Evolutionary conservation across 345 rosid genomes (phyloP).

Genomic region (Lepidium sativum): DNA sequence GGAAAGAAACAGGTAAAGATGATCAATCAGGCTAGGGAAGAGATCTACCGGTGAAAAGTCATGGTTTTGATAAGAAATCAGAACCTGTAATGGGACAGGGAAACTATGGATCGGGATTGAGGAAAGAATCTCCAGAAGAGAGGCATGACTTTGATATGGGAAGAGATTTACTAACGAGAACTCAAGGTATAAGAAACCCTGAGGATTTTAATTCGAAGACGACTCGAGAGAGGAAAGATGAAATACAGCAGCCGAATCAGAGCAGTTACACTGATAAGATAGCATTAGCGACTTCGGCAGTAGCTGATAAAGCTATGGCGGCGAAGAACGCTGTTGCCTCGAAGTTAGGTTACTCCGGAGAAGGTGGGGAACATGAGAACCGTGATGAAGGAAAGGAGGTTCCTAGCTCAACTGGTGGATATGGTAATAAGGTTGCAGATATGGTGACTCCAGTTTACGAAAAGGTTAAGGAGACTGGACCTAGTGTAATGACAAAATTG

Average conservation of each 20-base stretch:
- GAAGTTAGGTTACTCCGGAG: slow-evolving; percentile 46
- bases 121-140: background rate
- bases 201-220: slow-evolving; percentile 5
- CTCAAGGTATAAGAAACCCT: slow-evolving; percentile 9
- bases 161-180: background rate
- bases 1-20: background rate
- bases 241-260: slow-evolving; percentile 15
- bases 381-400: background rate
- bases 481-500: slow-evolving; percentile 25
- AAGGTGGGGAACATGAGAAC: slow-evolving; percentile 1
- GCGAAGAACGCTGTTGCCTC: slow-evolving; percentile 48
- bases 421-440: slow-evolving; percentile 34
- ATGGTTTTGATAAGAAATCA: background rate
- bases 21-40: slow-evolving; percentile 2
- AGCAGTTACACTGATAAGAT: slow-evolving; percentile 39
- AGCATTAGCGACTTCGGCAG: slow-evolving; percentile 35
- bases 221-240: background rate
- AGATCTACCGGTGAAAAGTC: background rate
- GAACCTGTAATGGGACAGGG: background rate
- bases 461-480: slow-evolving; percentile 40
- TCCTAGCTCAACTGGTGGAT: slow-evolving; percentile 23
- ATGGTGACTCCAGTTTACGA: slow-evolving; percentile 43
- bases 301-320: slow-evolving; percentile 38
- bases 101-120: background rate
- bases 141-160: slow-evolving; percentile 3